phyloP scores from a whole-genome alignment of 306 rosid genomes.

The Clitoria ternatea region DNA sequence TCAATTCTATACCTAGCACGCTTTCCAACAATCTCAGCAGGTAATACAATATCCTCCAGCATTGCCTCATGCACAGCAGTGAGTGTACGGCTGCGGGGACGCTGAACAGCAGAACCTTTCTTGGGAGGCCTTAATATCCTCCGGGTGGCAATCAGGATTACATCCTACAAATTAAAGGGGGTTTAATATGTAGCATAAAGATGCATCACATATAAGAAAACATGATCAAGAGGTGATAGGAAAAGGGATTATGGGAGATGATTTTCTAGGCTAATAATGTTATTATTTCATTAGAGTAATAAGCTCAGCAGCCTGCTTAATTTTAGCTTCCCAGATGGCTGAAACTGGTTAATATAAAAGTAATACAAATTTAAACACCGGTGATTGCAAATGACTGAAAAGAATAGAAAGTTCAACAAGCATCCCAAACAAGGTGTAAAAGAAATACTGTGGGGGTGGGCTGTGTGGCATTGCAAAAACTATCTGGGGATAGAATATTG shows the following conservation, averaged over 20 bases:
- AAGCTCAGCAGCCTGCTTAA: background rate
- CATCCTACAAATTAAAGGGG: slow-evolving; percentile 46
- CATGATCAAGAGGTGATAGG: background rate
- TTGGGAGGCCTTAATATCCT: slow-evolving; percentile 84
- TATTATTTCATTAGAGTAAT: background rate
- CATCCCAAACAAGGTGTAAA: background rate
- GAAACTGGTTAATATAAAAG: background rate
- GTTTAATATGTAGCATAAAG: background rate
- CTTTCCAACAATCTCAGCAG: slow-evolving; percentile 96
- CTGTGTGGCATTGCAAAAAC: no score
- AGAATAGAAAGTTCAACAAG: background rate
- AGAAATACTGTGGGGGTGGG: background rate
- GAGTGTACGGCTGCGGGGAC: slow-evolving; percentile 84
- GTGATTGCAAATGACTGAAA: background rate
- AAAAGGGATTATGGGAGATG: background rate
- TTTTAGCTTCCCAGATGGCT: background rate
- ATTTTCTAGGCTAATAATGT: background rate
- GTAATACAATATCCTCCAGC: slow-evolving; percentile 78
- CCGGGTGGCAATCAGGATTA: slow-evolving; percentile 67
- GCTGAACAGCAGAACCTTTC: slow-evolving; percentile 82
- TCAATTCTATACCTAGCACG: slow-evolving; percentile 64
- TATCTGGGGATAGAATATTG: background rate
- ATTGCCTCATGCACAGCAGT: slow-evolving; percentile 91
- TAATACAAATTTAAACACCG: background rate
- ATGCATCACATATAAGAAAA: background rate